Evolutionary conservation across 2,329 filamentous ascomycete species (phyloP).

Genomic region (Ophiocordyceps camponoti-leonardi): DNA sequence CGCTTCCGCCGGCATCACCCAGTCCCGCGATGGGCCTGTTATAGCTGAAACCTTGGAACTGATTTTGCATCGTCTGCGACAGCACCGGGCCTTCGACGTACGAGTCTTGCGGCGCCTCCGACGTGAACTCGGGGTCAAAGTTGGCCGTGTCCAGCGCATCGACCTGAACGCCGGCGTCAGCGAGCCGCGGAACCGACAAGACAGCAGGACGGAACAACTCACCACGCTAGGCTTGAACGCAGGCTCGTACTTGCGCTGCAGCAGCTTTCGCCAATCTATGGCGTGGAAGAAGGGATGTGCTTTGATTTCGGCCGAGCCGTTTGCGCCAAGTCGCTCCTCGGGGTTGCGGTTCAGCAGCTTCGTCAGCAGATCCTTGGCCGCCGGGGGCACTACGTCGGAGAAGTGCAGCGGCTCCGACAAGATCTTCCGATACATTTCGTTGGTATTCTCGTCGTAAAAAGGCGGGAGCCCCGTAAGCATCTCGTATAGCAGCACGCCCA

Average conservation of each 20-base stretch:
- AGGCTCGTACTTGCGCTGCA: conserved; percentile 96
- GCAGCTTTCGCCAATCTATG: conserved; percentile 94
- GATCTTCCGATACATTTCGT: conserved; percentile 99
- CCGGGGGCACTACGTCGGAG: conserved; percentile 83
- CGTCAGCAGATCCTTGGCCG: conserved; percentile 80
- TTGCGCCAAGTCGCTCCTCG: conserved; percentile 74
- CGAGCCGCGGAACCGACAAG: not conserved
- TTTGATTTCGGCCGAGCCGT: conserved; percentile 94
- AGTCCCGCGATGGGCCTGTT: conserved; percentile 88
- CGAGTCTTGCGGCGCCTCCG: conserved; percentile 76
- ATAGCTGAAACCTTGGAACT: conserved; percentile 93
- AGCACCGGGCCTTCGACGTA: conserved; percentile 82
- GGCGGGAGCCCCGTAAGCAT: conserved; percentile 96
- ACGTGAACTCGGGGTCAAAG: conserved; percentile 85
- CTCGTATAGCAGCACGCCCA: conserved; percentile 91
- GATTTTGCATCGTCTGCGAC: conserved; percentile 91
- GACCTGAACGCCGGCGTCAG: conserved; percentile 23
- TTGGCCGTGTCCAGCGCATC: conserved; percentile 86
- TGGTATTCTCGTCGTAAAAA: conserved; percentile 98
- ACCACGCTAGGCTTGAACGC: conserved; percentile 95
- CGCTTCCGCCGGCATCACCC: conserved; percentile 82
- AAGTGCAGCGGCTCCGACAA: conserved; percentile 90
- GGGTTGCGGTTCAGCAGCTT: conserved; percentile 87
- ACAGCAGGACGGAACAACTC: conserved; percentile 26
- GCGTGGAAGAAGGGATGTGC: conserved; percentile 97